Percentiles rank a stretch among this genome's conserved stretches.
Conservation (phyloP, 192 early-diverging fungal genomes). For the Coemansia aciculifera region DNA sequence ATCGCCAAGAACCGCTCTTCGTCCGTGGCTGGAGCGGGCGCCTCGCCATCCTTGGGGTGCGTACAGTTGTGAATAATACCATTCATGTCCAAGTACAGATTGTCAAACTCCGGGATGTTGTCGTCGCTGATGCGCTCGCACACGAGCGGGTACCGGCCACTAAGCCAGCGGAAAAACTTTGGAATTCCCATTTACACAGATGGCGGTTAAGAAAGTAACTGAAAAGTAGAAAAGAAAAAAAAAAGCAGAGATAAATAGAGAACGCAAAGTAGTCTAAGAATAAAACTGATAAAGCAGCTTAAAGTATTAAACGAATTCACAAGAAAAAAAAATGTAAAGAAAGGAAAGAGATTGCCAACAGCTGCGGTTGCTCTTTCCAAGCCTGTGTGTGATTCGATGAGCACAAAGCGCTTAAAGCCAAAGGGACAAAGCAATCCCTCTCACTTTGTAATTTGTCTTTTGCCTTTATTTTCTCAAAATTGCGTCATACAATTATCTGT, state of each 20-base stretch:
- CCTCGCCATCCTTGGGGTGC: conserved; percentile 88
- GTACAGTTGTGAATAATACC: conserved; percentile 98
- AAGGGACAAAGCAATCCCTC: background rate
- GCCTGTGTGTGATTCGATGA: too few relatives aligned
- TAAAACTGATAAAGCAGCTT: background rate
- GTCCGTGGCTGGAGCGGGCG: conserved; percentile 86
- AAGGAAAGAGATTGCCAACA: background rate
- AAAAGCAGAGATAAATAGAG: background rate
- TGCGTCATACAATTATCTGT: too few relatives aligned
- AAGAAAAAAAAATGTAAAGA: background rate
- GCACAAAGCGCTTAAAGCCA: too few relatives aligned
- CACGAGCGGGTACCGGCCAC: conserved; percentile 94
- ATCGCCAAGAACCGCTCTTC: conserved; percentile 91
- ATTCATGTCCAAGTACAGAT: conserved; percentile 99
- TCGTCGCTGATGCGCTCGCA: conserved; percentile 87
- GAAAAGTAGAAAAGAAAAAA: background rate
- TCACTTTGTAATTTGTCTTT: background rate
- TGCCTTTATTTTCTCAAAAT: background rate
- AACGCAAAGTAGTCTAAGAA: background rate
- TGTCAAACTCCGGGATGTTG: conserved; percentile 95
- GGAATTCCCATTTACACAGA: conserved; percentile 71
- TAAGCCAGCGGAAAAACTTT: conserved; percentile 98
- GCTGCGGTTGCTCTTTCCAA: background rate
- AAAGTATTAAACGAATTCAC: too few relatives aligned
- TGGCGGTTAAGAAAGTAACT: conserved; percentile 1